Base-by-base conservation (phyloP, 345 rosid genomes). In the Raphanus raphanistrum region DNA sequence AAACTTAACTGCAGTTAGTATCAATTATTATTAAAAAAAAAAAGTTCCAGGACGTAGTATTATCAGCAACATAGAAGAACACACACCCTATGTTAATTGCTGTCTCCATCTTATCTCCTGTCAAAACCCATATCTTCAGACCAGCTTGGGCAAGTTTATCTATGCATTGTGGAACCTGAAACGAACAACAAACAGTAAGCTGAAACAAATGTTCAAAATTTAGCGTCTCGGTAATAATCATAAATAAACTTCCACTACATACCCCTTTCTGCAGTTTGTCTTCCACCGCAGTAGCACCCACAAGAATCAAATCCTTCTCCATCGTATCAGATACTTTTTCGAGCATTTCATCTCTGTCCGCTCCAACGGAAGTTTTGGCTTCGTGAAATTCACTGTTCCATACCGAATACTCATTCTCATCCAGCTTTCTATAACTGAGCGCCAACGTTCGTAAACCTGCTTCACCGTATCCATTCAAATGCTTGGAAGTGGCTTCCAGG, bases 81-180 rank as follows among this genome's bases (percentile, higher is more conserved):
- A 70, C 17, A 70, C 9, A 88, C 95, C 97, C 97, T 8, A 90
- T 85, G 74, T 87, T 92, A 69, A 88, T 86, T 55, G 97, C 93
- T 13, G 97, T 92, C 86, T 92, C 95, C 86, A 74, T 84, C 86
- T 90, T 87, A 84, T 92, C 97, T 13, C 97, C 97, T 0, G 97
- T 92, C 55, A 92, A 86, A 72, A 92, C 85, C 97, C 97, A 92
- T 71, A 92, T 85, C 81, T 90, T 87, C 33, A 92, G 60, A 75
- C 97, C 93, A 12, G 92, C 97, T 78, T 87, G 97, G 43, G 93
- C 88, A 52, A 92, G 95, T 83, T 87, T 90, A 78, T 92, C 93
- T 59, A 92, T 90, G 89, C 97, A 92, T 73, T 90, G 86, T 3
- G 93, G 89, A 64, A 92, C 97, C 95, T 91, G 73, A 29, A 63